A percentile compares a stretch with the other conserved stretches of the same genome.
These are phyloP conservation scores for Sonneratia alba DNA, from an alignment of 345 rosid genomes.

Conservation along the genomic window DNA sequence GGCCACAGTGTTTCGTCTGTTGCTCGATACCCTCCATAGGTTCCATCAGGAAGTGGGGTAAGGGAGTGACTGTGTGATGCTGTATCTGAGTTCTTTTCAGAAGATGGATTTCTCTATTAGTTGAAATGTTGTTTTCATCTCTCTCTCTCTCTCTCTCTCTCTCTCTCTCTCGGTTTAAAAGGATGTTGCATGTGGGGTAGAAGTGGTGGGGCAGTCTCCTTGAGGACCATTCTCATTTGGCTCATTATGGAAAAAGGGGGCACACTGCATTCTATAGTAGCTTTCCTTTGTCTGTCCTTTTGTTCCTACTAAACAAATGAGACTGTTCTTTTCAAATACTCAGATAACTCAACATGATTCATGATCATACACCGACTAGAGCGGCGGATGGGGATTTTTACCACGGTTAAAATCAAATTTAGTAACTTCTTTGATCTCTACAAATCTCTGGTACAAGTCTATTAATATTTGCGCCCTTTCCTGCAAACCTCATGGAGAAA, in stretches of 20 bases:
- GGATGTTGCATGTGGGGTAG: slow-evolving; percentile 28
- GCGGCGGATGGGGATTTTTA: not conserved
- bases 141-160: not conserved
- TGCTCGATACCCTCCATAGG: slow-evolving; percentile 19
- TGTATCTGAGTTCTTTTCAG: slow-evolving; percentile 26
- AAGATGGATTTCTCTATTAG: slow-evolving; percentile 28
- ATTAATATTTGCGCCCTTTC: not conserved
- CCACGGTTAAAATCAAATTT: not conserved
- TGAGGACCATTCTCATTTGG: slow-evolving; percentile 59
- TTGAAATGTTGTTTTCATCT: slow-evolving; percentile 48
- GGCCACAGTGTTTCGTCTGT: slow-evolving; percentile 5
- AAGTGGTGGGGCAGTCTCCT: slow-evolving; percentile 52
- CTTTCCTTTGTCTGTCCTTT: slow-evolving; percentile 8
- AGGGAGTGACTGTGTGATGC: slow-evolving; percentile 19
- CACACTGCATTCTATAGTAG: slow-evolving; percentile 13
- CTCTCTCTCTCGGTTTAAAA: slow-evolving; percentile 9
- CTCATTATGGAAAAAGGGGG: slow-evolving; percentile 23
- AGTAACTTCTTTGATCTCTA: not conserved
- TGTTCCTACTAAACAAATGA: not conserved
- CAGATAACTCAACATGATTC: not conserved
- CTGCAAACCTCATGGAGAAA: not conserved
- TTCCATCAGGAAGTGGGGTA: slow-evolving; percentile 10
- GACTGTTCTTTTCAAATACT: not conserved
- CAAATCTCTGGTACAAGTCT: not conserved
- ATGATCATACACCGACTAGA: not conserved